Base-by-base conservation (phyloP, 495 filamentous ascomycete species). In the Aspergillus kassunensis region DNA sequence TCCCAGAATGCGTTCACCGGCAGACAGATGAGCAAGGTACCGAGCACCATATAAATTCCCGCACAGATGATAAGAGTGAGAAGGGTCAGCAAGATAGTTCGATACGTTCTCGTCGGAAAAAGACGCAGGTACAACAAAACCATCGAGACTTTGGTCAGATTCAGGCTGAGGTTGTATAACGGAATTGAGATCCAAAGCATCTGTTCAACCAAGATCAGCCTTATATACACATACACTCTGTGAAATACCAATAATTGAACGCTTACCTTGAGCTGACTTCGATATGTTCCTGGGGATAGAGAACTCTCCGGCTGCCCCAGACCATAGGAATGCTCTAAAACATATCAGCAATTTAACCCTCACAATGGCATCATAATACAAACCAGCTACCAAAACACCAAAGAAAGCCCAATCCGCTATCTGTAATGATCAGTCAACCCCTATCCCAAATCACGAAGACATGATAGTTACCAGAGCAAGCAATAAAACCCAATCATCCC, bases 81-180 rank as follows among this genome's bases (percentile, higher is more conserved):
- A n/a, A 61, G 18, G 29, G 60, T 50, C 35, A 56, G 63, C 20
- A 62, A 64, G 19, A 63, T 30, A 20, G 71, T 58, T 2, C 57
- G 43, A 41, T 72, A 65, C n/a, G 6, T 25, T n/a, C 51, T 57
- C 0, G 53, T 37, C 6, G 62, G 54, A 44, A 80, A 79, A 23
- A 76, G 59, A 8, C 73, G 70, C 13, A 53, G 39, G 54, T 64
- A 78, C 30, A 78, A 59, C 5, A 71, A 41, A 2, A 74, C 33
- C 27, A 73, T 67, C 6, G 76, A 76, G 10, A 71, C 42, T 55
- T 79, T 80, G 58, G 71, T 65, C 15, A 77, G 58, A 44, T 67
- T 64, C 18, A 79, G 62, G n/a, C 62, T 51, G 30, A 71, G 55
- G 44, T 74, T 74, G 61, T 75, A 75, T 44, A 75, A 61, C 3